phyloP scores from a whole-genome alignment of 202 grass and related monocot species.

The Setaria italica region DNA sequence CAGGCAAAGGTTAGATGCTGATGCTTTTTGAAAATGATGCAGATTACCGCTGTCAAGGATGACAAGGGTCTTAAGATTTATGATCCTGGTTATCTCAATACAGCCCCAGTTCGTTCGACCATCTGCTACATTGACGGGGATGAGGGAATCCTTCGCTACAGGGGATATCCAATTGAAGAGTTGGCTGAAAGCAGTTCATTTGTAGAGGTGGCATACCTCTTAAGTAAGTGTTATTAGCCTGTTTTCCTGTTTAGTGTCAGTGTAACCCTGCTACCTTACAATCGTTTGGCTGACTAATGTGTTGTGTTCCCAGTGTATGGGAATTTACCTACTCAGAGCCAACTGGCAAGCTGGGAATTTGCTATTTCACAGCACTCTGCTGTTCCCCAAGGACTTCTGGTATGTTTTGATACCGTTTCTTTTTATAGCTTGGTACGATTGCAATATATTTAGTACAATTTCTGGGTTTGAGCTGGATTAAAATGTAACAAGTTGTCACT shows the following conservation, averaged over 20 bases:
- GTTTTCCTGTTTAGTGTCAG: slow-evolving; percentile 5
- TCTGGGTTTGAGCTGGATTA: neutral
- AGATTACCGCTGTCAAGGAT: slow-evolving; percentile 77
- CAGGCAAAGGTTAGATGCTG: neutral
- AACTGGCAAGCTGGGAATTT: slow-evolving; percentile 86
- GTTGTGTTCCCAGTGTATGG: slow-evolving; percentile 69
- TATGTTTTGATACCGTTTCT: slow-evolving; percentile 39
- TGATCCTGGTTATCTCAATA: slow-evolving; percentile 95
- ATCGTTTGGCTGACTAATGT: slow-evolving; percentile 32
- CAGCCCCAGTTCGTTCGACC: slow-evolving; percentile 75
- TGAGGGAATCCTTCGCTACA: slow-evolving; percentile 96
- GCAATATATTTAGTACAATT: neutral
- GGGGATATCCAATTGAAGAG: slow-evolving; percentile 97
- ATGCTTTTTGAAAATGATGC: neutral
- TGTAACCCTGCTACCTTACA: neutral
- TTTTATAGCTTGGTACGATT: slow-evolving; percentile 1
- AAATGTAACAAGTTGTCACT: neutral
- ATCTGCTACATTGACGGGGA: slow-evolving; percentile 97
- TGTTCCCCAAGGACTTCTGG: slow-evolving; percentile 92
- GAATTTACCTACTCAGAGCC: slow-evolving; percentile 77
- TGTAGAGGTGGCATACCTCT: slow-evolving; percentile 83
- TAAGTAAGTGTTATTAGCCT: slow-evolving; percentile 60
- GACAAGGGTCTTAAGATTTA: slow-evolving; percentile 95
- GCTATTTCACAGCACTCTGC: slow-evolving; percentile 95
- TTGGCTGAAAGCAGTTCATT: slow-evolving; percentile 82